Evolutionary conservation across 345 rosid species (phyloP).

Genomic region (Eucalyptus sp.): DNA sequence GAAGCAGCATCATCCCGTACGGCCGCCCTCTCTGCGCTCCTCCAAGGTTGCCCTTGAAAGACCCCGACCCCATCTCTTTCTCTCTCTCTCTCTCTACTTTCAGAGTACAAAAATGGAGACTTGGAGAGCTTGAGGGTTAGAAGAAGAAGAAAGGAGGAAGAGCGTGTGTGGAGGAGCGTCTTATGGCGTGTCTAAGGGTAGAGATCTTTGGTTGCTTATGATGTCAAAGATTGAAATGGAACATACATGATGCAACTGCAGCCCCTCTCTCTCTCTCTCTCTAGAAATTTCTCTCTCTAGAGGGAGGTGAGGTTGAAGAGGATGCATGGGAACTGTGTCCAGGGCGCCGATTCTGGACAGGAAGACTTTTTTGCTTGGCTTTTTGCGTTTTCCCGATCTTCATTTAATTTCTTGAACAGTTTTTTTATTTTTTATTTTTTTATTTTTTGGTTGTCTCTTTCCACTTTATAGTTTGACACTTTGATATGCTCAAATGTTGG

Average conservation of each 20-base stretch:
- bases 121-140: neutral
- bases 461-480: neutral
- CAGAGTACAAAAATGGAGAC: neutral
- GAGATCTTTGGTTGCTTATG: neutral
- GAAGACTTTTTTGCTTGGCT: neutral
- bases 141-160: neutral
- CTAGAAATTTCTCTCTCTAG: neutral
- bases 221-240: neutral
- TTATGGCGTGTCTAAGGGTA: neutral
- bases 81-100: neutral
- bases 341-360: constrained; percentile 13
- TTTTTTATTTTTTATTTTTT: neutral
- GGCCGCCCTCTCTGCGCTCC: constrained; percentile 19
- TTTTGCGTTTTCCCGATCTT: neutral
- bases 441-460: neutral
- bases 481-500: neutral
- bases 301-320: neutral
- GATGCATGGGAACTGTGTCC: constrained; percentile 8
- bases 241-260: neutral
- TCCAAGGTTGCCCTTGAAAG: constrained; percentile 6
- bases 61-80: constrained; percentile 17
- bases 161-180: neutral
- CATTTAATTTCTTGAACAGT: neutral
- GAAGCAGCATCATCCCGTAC: constrained; percentile 30
- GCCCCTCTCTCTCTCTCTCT: neutral